Evolutionary conservation across 306 rosid genomes (phyloP).

Genomic region (Citrullus colocynthis): DNA sequence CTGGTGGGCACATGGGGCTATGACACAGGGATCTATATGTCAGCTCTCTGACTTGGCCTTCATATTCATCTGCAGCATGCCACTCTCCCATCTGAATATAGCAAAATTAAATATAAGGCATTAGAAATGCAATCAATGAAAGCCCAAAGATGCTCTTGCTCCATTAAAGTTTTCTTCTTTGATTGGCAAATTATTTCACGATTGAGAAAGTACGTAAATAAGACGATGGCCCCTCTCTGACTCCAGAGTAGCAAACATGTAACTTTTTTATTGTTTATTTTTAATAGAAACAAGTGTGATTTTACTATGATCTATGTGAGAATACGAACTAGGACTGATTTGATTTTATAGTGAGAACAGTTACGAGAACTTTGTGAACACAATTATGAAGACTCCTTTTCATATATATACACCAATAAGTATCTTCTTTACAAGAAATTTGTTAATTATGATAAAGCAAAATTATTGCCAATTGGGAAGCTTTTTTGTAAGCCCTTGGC

Average conservation of each 20-base stretch:
- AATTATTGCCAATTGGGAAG: no score
- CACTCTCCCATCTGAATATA: constrained; percentile 82
- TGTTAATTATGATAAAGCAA: no score
- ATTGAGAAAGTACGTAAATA: background rate
- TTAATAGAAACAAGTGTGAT: no score
- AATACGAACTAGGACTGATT: no score
- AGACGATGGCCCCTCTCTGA: background rate
- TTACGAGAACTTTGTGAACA: no score
- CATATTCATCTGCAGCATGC: constrained; percentile 85
- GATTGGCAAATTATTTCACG: background rate
- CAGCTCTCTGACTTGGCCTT: constrained; percentile 90
- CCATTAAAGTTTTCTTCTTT: background rate
- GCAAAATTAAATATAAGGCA: constrained; percentile 3
- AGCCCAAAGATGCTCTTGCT: background rate
- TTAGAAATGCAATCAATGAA: background rate
- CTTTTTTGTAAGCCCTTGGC: no score
- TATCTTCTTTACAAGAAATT: no score
- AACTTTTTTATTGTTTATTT: background rate
- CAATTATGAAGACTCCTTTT: no score
- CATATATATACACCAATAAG: no score
- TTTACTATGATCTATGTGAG: no score
- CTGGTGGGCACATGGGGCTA: constrained; percentile 99
- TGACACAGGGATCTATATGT: constrained; percentile 80
- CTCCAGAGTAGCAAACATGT: background rate
- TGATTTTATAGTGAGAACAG: no score